Base-by-base conservation (phyloP, 176 grass and related monocot genomes). In the Otatea glauca region DNA sequence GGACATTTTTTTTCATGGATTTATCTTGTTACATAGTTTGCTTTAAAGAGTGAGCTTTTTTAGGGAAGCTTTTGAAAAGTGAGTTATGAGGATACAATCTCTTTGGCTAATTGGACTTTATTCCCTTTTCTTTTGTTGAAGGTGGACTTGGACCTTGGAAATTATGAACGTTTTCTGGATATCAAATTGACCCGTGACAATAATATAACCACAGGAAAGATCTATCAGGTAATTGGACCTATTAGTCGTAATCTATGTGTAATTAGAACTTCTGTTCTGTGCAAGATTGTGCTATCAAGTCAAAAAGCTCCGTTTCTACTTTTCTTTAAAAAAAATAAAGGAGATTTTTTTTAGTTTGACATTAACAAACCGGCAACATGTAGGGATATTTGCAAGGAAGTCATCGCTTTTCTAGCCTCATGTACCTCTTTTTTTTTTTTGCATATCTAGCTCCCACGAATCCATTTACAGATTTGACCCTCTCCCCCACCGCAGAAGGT, bases 101-200 rank as follows among this genome's bases (percentile, higher is more conserved):
- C 37, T 88, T 67, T 34, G 37, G 63, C 55, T 87, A 47, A 93
- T 80, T 54, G 29, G 60, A 70, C 58, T 85, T 80, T 51, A 11
- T 61, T 77, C 56, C 43, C 14, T 44, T 80, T 81, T 53, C 50
- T 76, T 71, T 71, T 68, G 27, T 87, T 88, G 71, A 86, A 98
- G 95, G 96, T 90, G 86, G 96, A 99, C 81, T 76, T 99, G 81
- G 96, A 99, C 86, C 96, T 99, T 68, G 96, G 96, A 84, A 99
- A 99, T 37, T 99, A 99, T 63, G 96, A 99, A 69, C 90, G 96
- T 61, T 99, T 99, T 88, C 88, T 99, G 86, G 93, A 99, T 85
- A 88, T 96, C 81, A 99, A 89, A 92, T 79, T 99, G 86, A 96
- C 93, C 83, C 84, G 84, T 76, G 96, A 99, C 81, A 90, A 99